Evolutionary conservation across 2,329 filamentous ascomycete genomes (phyloP), one percentile per base, ranked within the genome.

Genomic region (Podosphaera fusca): DNA sequence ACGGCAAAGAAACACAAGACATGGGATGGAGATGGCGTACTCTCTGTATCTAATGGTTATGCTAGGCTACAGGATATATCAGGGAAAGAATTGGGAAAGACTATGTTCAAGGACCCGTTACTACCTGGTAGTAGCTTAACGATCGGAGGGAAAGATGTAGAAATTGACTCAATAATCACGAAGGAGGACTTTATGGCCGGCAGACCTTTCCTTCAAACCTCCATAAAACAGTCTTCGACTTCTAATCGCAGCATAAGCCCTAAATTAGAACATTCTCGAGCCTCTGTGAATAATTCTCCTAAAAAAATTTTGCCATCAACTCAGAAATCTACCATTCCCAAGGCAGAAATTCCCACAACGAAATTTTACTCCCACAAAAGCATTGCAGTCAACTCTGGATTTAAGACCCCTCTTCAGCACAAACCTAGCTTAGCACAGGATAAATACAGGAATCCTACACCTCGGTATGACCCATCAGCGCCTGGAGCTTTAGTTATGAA

Each of bases 1-100:
- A 84, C 81, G 0, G 76, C 71, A 4, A 86, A 85, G 67, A 87
- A 86, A 69, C 79, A 86, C 67, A 86, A 86, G 66, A 86, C 81
- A 4, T 87, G 83, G 82, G 82, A 86, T 63, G 82, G 82, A 2
- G 83, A 87, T 67, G 83, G 81, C 1, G 73, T 85, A 2, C 71
- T 86, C 7, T 71, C 73, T 3, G 71, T 82, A 2, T 68, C 70
- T 2, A 74, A 73, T 40, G 80, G 80, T 3, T 76, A 75, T 64
- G 80, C 76, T 3, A 73, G 72, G 56, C 71, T 86, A 14, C 76
- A 80, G 59, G 80, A 85, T 65, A 73, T 77, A 9, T 75, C 75
- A 0, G 82, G 82, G 2, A 76, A 74, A 65, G 76, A 81, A 29
- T 74, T 85, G 67, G 82, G 81, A 1, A 75, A 74, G 56, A 72